Base-by-base conservation (phyloP, 1,284 basidiomycete genomes). In the Agroathelia rolfsii region DNA sequence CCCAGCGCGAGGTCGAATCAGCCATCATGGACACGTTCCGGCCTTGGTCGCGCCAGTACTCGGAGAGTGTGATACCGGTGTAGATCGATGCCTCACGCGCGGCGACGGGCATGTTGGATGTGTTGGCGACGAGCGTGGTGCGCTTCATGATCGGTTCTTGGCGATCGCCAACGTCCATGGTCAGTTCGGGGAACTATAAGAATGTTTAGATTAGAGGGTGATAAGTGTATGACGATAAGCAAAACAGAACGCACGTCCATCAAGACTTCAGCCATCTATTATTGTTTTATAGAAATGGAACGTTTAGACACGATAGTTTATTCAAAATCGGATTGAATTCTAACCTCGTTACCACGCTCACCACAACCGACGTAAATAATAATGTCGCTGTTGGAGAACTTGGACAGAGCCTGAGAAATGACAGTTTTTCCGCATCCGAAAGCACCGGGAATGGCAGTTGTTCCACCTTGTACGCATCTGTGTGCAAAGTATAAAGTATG, bases 111-210 rank as follows among this genome's bases (percentile, higher is more conserved):
- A 99, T 99, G 67, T 99, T 98, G 38, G 94, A 97, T 2, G 95
- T 99, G 60, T 99, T 99, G 47, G 95, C 95, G 40, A 99, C 94
- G 21, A 99, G 77, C 3, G 94, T 93, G 2, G 95, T 98, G 42
- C 95, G 93, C 63, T 98, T 98, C 95, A 99, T 99, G 69, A 99
- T 98, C 24, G 95, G 95, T 58, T 97, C 94, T 73, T 96, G 83
- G 38, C 90, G 86, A 48, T 89, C 80, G 24, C 76, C 82, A 38
- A 89, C 64, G 40, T 89, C 88, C 74, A 97, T 85, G 2, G 85
- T 90, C 28, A 99, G 69, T 58, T 92, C 71, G 35, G 95, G 95
- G 80, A 98, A 97, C 77, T 95, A 59, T 26, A 46, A 40, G 35
- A 45, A 30, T 6, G 44, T 34, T 41, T 22, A 32, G 37, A 23